Base-by-base conservation (phyloP, 2,329 filamentous ascomycete genomes). In the Verticillium tricorpus region DNA sequence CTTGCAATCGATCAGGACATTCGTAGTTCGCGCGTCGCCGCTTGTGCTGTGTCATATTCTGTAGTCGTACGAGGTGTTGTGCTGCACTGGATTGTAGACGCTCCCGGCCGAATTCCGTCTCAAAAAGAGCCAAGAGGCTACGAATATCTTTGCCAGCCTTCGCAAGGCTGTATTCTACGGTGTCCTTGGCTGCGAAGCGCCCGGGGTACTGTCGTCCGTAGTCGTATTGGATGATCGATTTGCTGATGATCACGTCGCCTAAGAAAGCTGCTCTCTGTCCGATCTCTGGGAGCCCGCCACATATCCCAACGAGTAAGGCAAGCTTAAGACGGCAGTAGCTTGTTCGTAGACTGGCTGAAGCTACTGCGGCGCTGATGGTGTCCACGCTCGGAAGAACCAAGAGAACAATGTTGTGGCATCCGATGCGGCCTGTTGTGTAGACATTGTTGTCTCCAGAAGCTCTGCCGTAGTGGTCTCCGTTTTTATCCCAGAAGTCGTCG, bases 171-270 rank as follows among this genome's bases (percentile, higher is more conserved):
- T 70, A 65, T 12, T 67, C 50, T 5, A 64, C 11, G 0, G 57
- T 62, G 3, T 61, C 52, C 57, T 70, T 70, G 0, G 60, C 40
- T 3, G n/a, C 12, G 59, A 71, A 69, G 0, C 56, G 52, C 17
- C 61, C 61, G 2, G 65, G 63, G 12, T 66, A 67, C 31, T 65
- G 61, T 3, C 64, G 31, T 3, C 70, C 68, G 7, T 67, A 61
- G 25, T 70, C 68, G 57, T 69, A 67, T 19, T 69, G 66, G 1
- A 69, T 55, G 6, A 69, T 31, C 0, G 39, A 58, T 3, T 64
- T 65, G 59, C 73, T 72, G 35, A 74, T 65, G 9, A 76, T 59
- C 0, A 77, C 74, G 50, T 77, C 74, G 2, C 76, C 69, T 0
- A 73, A 62, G 2, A 70, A 17, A 0, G 67, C 59, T 31, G 71